Evolutionary conservation across 2,329 filamentous ascomycete genomes (phyloP).

Genomic region (Phaeosphaeria sp.): DNA sequence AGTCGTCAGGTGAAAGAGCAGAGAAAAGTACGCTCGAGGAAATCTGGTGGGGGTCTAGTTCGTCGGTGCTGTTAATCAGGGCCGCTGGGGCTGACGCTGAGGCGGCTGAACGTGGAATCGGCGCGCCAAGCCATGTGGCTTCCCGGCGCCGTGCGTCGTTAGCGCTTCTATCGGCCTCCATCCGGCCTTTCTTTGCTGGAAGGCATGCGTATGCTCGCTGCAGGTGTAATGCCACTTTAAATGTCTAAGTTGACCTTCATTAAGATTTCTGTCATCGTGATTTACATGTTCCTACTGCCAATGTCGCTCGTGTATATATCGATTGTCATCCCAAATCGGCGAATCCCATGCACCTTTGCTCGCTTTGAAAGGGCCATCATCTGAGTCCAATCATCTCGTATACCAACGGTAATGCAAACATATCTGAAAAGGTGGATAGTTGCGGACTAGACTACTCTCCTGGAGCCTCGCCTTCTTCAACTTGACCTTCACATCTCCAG

Average conservation of each 20-base stretch:
- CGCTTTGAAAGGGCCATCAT: too few relatives aligned
- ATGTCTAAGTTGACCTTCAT: not conserved
- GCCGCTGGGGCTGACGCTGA: not conserved
- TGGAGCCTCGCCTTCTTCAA: too few relatives aligned
- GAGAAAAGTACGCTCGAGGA: not conserved
- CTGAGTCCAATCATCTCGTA: too few relatives aligned
- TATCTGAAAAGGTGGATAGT: too few relatives aligned
- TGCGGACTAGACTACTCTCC: too few relatives aligned
- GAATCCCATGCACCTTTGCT: too few relatives aligned
- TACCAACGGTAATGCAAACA: too few relatives aligned
- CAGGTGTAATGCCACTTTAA: not conserved
- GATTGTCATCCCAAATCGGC: too few relatives aligned
- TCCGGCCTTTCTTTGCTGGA: not conserved
- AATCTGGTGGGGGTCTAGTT: not conserved
- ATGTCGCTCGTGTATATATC: too few relatives aligned
- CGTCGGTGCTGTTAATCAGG: not conserved
- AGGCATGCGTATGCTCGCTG: not conserved
- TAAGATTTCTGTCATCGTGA: too few relatives aligned
- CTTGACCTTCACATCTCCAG: too few relatives aligned
- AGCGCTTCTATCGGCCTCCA: not conserved
- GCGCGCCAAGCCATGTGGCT: constrained; percentile 7
- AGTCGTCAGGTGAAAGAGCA: not conserved
- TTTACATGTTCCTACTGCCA: too few relatives aligned
- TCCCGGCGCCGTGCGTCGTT: not conserved
- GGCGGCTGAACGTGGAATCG: constrained; percentile 3